Evolutionary conservation across 495 filamentous ascomycete species (phyloP).

Genomic region (Neurospora sp.): DNA sequence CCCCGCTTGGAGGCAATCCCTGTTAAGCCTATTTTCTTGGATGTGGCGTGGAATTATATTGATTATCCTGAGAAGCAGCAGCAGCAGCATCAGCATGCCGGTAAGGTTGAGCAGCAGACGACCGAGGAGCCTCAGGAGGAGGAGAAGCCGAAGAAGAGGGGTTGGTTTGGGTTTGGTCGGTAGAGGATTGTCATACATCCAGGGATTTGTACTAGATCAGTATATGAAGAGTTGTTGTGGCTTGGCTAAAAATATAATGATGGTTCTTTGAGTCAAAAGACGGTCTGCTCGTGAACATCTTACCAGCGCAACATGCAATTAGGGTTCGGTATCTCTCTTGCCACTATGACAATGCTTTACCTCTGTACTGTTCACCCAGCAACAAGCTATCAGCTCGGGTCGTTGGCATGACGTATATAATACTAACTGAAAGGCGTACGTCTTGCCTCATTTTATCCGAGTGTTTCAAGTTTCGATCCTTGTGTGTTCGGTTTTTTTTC

Average conservation of each 20-base stretch:
- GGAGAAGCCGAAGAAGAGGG: slow-evolving; percentile 53
- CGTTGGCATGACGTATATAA: not conserved
- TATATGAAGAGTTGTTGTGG: not conserved
- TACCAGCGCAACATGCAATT: not conserved
- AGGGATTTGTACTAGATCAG: not conserved
- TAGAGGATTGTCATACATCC: slow-evolving; percentile 30
- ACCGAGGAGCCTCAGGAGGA: slow-evolving; percentile 34
- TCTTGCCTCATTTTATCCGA: too few species aligned
- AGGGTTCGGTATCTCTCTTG: not conserved
- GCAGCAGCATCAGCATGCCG: slow-evolving; percentile 5
- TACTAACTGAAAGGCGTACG: too few species aligned
- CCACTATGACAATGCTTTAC: not conserved
- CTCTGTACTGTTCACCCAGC: not conserved
- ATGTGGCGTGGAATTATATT: slow-evolving; percentile 97
- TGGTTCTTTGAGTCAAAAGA: not conserved
- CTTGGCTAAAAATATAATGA: not conserved
- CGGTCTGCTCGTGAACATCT: not conserved
- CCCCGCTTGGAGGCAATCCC: slow-evolving; percentile 74
- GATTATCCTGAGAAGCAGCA: slow-evolving; percentile 66
- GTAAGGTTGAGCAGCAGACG: not conserved
- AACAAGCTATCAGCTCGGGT: not conserved
- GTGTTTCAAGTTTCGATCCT: too few species aligned
- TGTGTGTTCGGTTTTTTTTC: too few species aligned
- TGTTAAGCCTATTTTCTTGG: slow-evolving; percentile 92
- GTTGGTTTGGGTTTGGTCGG: slow-evolving; percentile 87